Evolutionary conservation across 441 rosid genomes (phyloP), one percentile per base, ranked within the genome.

Genomic region (Erysimum pusillum): DNA sequence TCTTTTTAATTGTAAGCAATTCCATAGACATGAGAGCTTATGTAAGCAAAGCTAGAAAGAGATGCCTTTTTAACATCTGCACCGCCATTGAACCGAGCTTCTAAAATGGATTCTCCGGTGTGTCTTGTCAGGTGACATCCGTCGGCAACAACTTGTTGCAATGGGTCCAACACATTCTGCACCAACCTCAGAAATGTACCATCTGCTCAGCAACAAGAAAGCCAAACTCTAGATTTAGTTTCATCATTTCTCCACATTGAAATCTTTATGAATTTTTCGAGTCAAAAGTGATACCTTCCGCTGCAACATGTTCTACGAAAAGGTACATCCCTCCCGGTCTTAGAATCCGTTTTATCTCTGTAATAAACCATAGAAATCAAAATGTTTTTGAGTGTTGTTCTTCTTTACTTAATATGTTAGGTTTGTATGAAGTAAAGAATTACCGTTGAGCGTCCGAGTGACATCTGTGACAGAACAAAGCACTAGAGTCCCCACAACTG

Each of bases 261-360:
- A 15, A 35, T 35, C 45, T 41, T 20, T 41, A 41, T 8, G 32
- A 32, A 48, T 1, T 41, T 18, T 2, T 20, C 7, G 4, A 18
- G 3, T 31, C 61, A 3, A 52, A 74, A 17, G 34, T 45, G 0
- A 31, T 82, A 91, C 98, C 98, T 86, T 90, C 73, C 3, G 98
- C 98, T 48, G 97, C 95, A 67, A 91, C 93, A 76, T 96, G 98
- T 82, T 96, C 99, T 64, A 93, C 87, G 67, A 96, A 93, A 44
- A 93, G 6, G 80, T 87, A 96, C 59, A 75, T 48, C 72, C 97
- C 98, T 15, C 93, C 93, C 1, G 97, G 98, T 83, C 82, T 96
- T 42, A 96, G 83, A 81, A 91, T 88, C 81, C 98, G 84, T 83
- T 83, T 87, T 57, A 93, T 83, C 88, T 95, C 99, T 95, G 75